Evolutionary conservation across 192 early-diverging fungal species (phyloP), one percentile per base, ranked within the genome.

Genomic region (Gryganskiella cystojenkinii): DNA sequence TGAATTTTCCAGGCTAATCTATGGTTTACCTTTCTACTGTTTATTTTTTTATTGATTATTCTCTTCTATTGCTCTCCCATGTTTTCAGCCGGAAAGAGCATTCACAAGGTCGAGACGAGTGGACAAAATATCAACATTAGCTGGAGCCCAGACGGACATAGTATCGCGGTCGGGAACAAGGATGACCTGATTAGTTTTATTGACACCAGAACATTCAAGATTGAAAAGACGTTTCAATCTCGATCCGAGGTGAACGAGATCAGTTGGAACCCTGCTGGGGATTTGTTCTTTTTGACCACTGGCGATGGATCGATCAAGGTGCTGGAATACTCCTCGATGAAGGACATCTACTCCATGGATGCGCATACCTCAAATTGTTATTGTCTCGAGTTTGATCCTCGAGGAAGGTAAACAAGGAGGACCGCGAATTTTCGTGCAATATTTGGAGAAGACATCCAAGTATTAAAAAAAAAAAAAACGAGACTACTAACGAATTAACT

Each of bases 51-150:
- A n/a, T 27, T 28, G 19, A 1, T 71, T 34, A 14, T 49, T 66
- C 40, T 59, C 28, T 51, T 50, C 30, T 33, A 30, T 62, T 20
- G 33, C 14, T 66, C 22, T 70, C 53, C 40, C 43, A 24, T 14
- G n/a, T n/a, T n/a, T n/a, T n/a, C 40, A 85, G 83, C 90, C 24
- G 82, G 81, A 9, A 86, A 87, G 49, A 85, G 87, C 58, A 86
- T 81, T 3, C 83, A 85, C 14, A 80, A 83, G 22, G 82, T 94
- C 5, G 65, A 82, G 30, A 95, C 94, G 4, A 79, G 61, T 3
- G 94, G 94, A 4, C 92, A 95, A 70, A 94, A 94, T 75, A 94
- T 95, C 75, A 95, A 95, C 74, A 86, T 94, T 28, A 88, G 86
- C 43, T 95, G 94, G 94, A 90, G 89, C 61, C 91, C 92, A 2